These are phyloP conservation scores for Dimocarpus longan DNA, from an alignment of 345 rosid genomes.

Conservation along the genomic window DNA sequence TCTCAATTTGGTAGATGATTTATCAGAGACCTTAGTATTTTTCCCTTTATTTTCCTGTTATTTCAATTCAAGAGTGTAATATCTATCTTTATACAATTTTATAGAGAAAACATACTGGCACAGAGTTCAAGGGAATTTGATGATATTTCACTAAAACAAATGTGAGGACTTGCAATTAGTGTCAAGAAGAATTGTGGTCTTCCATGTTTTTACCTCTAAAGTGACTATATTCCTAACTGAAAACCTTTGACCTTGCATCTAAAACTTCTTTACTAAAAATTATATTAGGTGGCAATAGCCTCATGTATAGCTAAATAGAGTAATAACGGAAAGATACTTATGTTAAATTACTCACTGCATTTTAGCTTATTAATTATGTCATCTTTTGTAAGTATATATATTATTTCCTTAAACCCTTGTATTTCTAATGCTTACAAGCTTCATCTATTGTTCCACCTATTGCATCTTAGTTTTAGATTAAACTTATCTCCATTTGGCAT, in stretches of 20 bases:
- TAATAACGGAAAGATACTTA: not conserved
- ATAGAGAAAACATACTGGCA: too few species aligned
- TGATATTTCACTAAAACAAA: too few species aligned
- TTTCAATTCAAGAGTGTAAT: too few species aligned
- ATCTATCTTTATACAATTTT: too few species aligned
- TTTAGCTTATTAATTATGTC: too few species aligned
- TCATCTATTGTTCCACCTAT: not conserved
- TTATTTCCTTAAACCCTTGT: not conserved
- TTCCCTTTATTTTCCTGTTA: too few species aligned
- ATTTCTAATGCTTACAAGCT: not conserved
- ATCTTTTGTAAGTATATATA: not conserved
- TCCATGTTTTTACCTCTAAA: not conserved
- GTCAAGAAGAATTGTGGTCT: not conserved
- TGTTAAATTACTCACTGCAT: not conserved
- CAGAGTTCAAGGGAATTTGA: too few species aligned
- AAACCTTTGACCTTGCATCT: not conserved
- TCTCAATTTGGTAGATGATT: too few species aligned
- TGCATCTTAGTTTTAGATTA: not conserved
- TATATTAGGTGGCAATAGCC: not conserved
- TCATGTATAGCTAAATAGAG: not conserved
- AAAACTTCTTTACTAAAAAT: not conserved
- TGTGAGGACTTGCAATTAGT: not conserved
- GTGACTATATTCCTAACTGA: not conserved
- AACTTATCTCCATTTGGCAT: not conserved
- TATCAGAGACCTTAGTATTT: too few species aligned